These are phyloP conservation scores for Suillus subaureus DNA, from an alignment of 768 basidiomycete species.

Conservation along the genomic window DNA sequence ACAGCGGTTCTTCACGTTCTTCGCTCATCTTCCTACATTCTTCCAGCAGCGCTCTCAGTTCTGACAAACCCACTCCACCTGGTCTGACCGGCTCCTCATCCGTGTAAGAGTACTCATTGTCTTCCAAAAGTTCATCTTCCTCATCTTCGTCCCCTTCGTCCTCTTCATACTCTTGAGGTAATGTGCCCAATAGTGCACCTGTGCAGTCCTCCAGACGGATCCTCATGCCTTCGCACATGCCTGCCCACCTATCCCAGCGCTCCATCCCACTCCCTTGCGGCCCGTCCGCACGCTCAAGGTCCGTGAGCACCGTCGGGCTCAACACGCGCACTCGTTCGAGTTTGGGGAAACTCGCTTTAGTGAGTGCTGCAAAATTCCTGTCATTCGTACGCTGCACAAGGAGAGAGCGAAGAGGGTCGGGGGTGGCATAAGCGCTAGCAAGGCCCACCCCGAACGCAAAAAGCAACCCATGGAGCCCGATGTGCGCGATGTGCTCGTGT, in stretches of 20 bases:
- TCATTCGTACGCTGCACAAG: constrained; percentile 64
- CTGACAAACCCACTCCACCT: constrained; percentile 34
- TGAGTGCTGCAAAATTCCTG: constrained; percentile 55
- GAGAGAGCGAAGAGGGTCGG: constrained; percentile 45
- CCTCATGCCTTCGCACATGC: constrained; percentile 46
- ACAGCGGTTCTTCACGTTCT: constrained; percentile 30
- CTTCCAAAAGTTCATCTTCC: constrained; percentile 22
- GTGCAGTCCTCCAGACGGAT: constrained; percentile 79
- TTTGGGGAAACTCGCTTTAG: constrained; percentile 59
- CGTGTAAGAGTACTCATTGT: constrained; percentile 34
- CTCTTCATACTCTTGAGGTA: constrained; percentile 33
- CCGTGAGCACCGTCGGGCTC: constrained; percentile 53
- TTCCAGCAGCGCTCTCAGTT: constrained; percentile 56
- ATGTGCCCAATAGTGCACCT: constrained; percentile 56
- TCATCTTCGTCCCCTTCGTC: constrained; percentile 37
- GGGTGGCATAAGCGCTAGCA: constrained; percentile 43
- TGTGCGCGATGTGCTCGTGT: constrained; percentile 56
- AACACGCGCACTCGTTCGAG: constrained; percentile 62
- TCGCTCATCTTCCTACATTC: constrained; percentile 54
- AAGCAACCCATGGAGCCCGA: constrained; percentile 70
- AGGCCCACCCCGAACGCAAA: constrained; percentile 71
- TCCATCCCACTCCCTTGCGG: constrained; percentile 43
- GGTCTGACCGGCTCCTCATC: constrained; percentile 28
- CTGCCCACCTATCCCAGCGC: constrained; percentile 76
- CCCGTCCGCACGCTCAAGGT: constrained; percentile 58